A percentile compares a stretch with the other conserved stretches of the same genome.
Evolutionary conservation across 2,329 filamentous ascomycete species (phyloP).

Genomic region (Hymenoscyphus salicellus): DNA sequence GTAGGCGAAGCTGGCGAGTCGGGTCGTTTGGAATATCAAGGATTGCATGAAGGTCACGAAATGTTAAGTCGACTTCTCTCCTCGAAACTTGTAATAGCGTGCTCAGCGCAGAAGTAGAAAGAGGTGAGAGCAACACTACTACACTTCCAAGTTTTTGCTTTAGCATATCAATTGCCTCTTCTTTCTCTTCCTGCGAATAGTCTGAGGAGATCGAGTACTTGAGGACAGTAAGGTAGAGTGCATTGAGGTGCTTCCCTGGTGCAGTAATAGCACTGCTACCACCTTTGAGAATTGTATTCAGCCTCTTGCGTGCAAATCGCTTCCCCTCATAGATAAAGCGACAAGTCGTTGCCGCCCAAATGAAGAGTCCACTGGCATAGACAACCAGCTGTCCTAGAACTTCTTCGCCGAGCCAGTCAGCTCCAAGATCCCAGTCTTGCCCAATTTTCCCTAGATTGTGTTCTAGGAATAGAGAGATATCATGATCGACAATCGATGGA

Average conservation of each 20-base stretch:
- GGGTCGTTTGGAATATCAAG: constrained; percentile 15
- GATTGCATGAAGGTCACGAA: constrained; percentile 15
- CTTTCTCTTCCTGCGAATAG: constrained; percentile 14
- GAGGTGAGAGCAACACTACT: constrained; percentile 7
- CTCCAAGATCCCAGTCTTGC: constrained; percentile 7
- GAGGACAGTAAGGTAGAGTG: constrained; percentile 19
- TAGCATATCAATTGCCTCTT: constrained; percentile 6
- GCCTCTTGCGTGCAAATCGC: constrained; percentile 8
- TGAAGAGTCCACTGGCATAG: constrained; percentile 29
- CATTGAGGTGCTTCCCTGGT: constrained; percentile 15
- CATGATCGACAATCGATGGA: constrained; percentile 27
- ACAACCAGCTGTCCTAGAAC: constrained; percentile 22
- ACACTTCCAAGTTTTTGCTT: constrained; percentile 11
- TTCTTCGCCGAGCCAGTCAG: constrained; percentile 12
- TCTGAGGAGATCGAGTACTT: constrained; percentile 9
- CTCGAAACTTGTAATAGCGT: not conserved
- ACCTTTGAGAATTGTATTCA: constrained; percentile 10
- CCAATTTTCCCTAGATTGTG: constrained; percentile 17
- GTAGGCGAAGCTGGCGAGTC: constrained; percentile 9
- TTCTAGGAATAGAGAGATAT: constrained; percentile 30
- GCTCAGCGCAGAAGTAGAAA: constrained; percentile 7
- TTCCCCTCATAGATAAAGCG: constrained; percentile 27
- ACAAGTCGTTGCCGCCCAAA: constrained; percentile 32
- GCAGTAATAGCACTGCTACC: not conserved
- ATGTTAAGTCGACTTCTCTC: constrained; percentile 6